Evolutionary conservation across 2,329 filamentous ascomycete species (phyloP), one percentile per base, ranked within the genome.

Genomic region (Phialophora verrucosa): DNA sequence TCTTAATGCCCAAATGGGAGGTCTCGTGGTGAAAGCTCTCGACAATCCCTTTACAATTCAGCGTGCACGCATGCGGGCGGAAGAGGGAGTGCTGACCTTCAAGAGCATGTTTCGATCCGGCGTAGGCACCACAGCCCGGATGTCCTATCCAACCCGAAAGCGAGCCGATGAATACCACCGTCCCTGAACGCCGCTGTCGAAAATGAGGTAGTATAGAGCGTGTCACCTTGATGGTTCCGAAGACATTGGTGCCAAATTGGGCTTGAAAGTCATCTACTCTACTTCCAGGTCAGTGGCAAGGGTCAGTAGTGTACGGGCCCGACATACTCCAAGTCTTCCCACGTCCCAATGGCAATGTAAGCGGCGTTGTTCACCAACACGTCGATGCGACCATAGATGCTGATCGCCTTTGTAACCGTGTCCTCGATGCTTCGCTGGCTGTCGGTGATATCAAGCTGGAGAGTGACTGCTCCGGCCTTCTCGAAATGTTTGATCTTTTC

Each of bases 81-180:
- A n/a, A 17, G 12, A 32, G 27, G 4, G 12, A 14, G 25, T n/a
- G 17, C 17, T 47, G 27, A 69, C 79, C 81, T 7, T 80, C 80
- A 3, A 81, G 71, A 25, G 81, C 80, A 14, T 78, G 72, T 59
- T 82, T 81, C n/a, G 76, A 78, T 1, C 74, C 75, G 32, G 67
- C 73, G 62, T 81, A 80, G 6, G 75, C 55, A 12, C 73, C 74
- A 25, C 65, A 72, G 12, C 73, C 72, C 4, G 73, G 63, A 31
- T 72, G 69, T 0, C 67, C 58, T 27, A 66, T 67, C 75, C 75
- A 76, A 2, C 72, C 75, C 0, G 69, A 73, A 56, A 78, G 74
- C 4, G 73, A 76, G 25, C 75, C 74, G 11, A 80, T 72, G 23
- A 76, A 79, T 12, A 78, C 73, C 31, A 80, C 73, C 0, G 74